Percentiles rank a stretch among this genome's conserved stretches.
phyloP scores from a whole-genome alignment of 495 filamentous ascomycete genomes.

The Podospora comata region DNA sequence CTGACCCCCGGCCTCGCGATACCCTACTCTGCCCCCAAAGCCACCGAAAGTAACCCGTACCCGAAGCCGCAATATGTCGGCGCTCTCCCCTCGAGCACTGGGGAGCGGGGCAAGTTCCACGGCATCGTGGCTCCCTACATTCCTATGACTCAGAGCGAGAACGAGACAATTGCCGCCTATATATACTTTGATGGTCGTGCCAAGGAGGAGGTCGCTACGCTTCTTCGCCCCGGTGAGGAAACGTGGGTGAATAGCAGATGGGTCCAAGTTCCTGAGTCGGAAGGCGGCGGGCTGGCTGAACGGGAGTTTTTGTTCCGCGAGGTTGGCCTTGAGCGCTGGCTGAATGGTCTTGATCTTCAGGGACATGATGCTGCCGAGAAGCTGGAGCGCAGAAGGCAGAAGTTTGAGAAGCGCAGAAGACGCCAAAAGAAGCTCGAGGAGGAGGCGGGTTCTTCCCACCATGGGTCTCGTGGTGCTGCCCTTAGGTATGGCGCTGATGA shows the following conservation, averaged over 20 bases:
- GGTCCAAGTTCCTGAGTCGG: slow-evolving; percentile 88
- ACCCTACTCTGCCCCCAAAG: slow-evolving; percentile 81
- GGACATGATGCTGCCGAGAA: slow-evolving; percentile 81
- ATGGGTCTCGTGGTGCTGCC: slow-evolving; percentile 43
- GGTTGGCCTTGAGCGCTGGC: slow-evolving; percentile 91
- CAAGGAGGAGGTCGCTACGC: slow-evolving; percentile 95
- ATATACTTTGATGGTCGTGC: slow-evolving; percentile 96
- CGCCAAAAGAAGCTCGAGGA: slow-evolving; percentile 57
- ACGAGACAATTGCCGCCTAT: slow-evolving; percentile 96
- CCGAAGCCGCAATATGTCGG: slow-evolving; percentile 79
- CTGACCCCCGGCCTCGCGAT: slow-evolving; percentile 83
- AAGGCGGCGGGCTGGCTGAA: slow-evolving; percentile 92
- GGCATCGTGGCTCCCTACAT: slow-evolving; percentile 80
- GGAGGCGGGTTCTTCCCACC: slow-evolving; percentile 43
- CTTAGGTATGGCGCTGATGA: slow-evolving; percentile 75
- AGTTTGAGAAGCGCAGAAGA: slow-evolving; percentile 79
- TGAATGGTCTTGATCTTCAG: slow-evolving; percentile 89
- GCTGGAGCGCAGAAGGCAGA: slow-evolving; percentile 79
- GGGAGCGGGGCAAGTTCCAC: slow-evolving; percentile 41
- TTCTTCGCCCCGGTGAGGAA: slow-evolving; percentile 89
- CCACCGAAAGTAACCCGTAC: slow-evolving; percentile 65
- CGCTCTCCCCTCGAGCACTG: slow-evolving; percentile 50
- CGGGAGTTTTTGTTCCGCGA: slow-evolving; percentile 97
- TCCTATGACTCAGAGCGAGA: slow-evolving; percentile 79
- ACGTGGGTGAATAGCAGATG: slow-evolving; percentile 99